Evolutionary conservation across 495 filamentous ascomycete species (phyloP).

Genomic region (Lentithecium fluviatile): DNA sequence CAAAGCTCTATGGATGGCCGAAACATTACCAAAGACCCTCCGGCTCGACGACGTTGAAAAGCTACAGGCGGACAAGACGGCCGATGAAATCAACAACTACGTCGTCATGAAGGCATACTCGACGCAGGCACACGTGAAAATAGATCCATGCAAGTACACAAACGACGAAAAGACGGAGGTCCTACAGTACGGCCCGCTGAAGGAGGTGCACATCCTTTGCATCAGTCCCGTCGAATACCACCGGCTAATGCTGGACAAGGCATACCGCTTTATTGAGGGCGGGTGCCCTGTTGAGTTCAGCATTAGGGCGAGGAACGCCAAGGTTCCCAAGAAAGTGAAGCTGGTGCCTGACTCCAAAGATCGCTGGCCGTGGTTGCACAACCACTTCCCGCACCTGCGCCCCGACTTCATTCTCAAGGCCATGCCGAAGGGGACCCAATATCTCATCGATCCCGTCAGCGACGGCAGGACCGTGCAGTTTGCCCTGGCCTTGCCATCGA

Average conservation of each 20-base stretch:
- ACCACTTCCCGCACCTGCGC: conserved; percentile 23
- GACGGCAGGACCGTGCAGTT: conserved; percentile 14
- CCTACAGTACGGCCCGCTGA: not conserved
- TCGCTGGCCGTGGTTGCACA: conserved; percentile 20
- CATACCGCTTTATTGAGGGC: not conserved
- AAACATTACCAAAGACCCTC: not conserved
- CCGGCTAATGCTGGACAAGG: not conserved
- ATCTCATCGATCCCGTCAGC: conserved; percentile 5
- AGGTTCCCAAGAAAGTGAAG: not conserved
- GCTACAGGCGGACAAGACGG: conserved; percentile 1
- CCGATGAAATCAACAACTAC: conserved; percentile 8
- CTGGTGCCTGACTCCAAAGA: not conserved
- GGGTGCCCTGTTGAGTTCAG: conserved; percentile 12
- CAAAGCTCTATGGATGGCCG: not conserved
- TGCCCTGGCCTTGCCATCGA: not conserved
- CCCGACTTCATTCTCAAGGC: conserved; percentile 20
- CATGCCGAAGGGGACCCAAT: conserved; percentile 23
- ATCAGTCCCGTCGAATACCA: not conserved
- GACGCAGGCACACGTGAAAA: not conserved
- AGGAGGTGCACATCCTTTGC: conserved; percentile 5
- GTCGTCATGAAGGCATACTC: not conserved
- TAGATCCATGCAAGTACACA: not conserved
- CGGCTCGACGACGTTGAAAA: not conserved
- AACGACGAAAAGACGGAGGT: not conserved
- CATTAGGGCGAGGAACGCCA: not conserved